Percentiles rank a stretch among this genome's conserved stretches.
These are phyloP conservation scores for Sicyos baderoa DNA, from an alignment of 306 rosid genomes.

Conservation along the genomic window DNA sequence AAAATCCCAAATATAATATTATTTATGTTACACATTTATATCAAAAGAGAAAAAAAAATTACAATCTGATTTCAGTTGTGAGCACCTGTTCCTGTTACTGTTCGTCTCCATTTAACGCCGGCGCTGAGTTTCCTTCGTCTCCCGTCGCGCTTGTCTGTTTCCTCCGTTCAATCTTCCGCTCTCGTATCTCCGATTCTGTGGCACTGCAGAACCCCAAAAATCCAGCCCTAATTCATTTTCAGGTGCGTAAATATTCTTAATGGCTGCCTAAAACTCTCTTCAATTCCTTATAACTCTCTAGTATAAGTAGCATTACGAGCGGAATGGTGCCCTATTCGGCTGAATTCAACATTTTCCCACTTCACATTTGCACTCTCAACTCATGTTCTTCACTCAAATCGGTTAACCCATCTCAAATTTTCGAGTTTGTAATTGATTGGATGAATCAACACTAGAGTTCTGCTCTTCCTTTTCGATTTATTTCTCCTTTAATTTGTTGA, in stretches of 20 bases:
- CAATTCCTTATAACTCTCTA: background rate
- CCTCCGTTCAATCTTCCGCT: background rate
- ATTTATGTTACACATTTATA: too few species aligned
- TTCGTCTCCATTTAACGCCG: background rate
- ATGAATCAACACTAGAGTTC: background rate
- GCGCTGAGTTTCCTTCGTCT: background rate
- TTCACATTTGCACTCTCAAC: background rate
- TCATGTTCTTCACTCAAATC: background rate
- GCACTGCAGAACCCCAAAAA: background rate
- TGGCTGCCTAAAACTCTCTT: background rate
- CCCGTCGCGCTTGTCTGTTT: background rate
- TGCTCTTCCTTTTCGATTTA: background rate
- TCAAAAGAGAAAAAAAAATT: background rate
- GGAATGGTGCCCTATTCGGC: background rate
- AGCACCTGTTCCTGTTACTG: background rate
- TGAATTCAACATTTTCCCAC: background rate
- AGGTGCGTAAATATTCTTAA: background rate
- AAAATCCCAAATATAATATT: too few species aligned
- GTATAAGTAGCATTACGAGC: background rate
- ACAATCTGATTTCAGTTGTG: background rate
- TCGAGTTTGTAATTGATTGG: constrained; percentile 1
- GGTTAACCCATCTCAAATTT: background rate
- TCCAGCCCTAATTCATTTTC: background rate
- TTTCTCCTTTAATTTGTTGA: background rate
- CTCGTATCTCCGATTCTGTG: background rate